Evolutionary conservation across 345 rosid genomes (phyloP).

Genomic region (Turritis glabra): DNA sequence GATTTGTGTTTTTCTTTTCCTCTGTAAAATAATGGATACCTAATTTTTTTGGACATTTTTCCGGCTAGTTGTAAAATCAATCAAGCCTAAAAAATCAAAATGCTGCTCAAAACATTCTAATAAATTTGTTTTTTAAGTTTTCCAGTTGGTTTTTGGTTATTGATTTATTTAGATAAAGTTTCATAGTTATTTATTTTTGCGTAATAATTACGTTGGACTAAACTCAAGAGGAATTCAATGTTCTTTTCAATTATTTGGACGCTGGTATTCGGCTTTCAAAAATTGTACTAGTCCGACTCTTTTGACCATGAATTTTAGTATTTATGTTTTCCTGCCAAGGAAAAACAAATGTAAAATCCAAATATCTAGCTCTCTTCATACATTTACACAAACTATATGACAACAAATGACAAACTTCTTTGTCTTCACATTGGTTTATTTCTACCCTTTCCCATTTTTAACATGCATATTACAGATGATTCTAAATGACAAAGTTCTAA

Average conservation of each 20-base stretch:
- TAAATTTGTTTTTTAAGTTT: neutral
- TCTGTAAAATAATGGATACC: no score
- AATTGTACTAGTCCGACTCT: constrained; percentile 6
- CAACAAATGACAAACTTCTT: no score
- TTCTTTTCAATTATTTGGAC: constrained; percentile 12
- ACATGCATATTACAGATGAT: no score
- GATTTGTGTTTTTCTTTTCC: no score
- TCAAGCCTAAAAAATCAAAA: no score
- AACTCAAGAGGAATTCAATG: neutral
- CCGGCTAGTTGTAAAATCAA: no score
- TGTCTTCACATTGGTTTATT: no score
- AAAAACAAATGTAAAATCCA: neutral
- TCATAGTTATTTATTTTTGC: neutral
- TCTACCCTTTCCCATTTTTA: no score
- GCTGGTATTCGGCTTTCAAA: neutral
- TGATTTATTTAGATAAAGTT: no score
- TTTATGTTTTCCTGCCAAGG: neutral
- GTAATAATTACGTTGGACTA: constrained; percentile 29
- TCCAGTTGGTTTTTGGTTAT: neutral
- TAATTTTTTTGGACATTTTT: no score
- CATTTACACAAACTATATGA: neutral
- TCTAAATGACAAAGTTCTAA: no score
- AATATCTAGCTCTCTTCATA: neutral
- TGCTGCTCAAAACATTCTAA: no score
- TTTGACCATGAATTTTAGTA: constrained; percentile 8